Conservation (phyloP, 176 grass and related monocot species). For the Cymbopogon citratus region DNA sequence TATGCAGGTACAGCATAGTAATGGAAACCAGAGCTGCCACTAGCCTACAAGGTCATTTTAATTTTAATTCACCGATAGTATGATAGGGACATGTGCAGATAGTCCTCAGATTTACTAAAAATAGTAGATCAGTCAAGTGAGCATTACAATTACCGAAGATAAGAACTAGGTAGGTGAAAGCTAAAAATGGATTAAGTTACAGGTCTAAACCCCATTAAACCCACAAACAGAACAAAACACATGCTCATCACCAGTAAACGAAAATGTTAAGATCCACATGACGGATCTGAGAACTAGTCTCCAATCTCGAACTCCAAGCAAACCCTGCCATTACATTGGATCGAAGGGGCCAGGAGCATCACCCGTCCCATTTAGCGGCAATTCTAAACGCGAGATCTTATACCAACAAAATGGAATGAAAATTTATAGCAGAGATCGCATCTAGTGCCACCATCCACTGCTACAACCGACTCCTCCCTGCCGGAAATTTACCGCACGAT, state of each 20-base stretch:
- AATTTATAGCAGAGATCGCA: not conserved
- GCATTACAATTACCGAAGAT: not conserved
- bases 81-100: not conserved
- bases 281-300: not conserved
- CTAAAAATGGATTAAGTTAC: not conserved
- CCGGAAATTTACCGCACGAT: not conserved
- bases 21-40: not conserved
- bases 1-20: not conserved
- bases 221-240: not conserved
- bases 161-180: not conserved
- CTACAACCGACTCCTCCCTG: not conserved
- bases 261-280: not conserved
- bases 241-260: not conserved
- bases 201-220: constrained; percentile 36
- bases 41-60: not conserved
- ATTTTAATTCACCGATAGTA: not conserved
- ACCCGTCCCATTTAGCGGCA: not conserved
- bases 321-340: not conserved
- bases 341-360: not conserved
- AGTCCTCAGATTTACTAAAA: not conserved
- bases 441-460: not conserved
- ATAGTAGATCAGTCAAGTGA: not conserved
- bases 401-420: not conserved
- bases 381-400: constrained; percentile 19
- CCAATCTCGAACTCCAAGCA: not conserved